Evolutionary conservation across 73 alveolate species (phyloP).

Genomic region (Tetrahymena malaccensis): DNA sequence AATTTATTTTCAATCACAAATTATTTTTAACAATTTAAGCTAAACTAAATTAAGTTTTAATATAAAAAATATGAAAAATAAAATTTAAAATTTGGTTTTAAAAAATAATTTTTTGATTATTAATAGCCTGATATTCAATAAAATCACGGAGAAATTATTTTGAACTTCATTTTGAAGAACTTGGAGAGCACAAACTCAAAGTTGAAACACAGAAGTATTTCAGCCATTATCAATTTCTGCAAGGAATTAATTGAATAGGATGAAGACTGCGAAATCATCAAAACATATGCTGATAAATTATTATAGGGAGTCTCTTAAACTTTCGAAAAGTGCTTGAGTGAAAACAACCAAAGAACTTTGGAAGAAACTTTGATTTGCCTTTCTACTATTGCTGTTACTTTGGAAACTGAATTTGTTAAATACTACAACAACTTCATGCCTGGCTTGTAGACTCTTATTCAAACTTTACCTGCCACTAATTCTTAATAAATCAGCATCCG

Average conservation of each 20-base stretch:
- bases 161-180: background rate
- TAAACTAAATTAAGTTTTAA: background rate
- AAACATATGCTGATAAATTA: background rate
- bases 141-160: background rate
- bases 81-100: background rate
- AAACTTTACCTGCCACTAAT: background rate
- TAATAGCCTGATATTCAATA: background rate
- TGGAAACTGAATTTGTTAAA: constrained; percentile 15
- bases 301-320: background rate
- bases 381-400: constrained; percentile 8
- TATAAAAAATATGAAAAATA: too few relatives aligned
- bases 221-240: background rate
- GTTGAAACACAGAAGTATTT: background rate
- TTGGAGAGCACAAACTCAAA: background rate
- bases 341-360: constrained; percentile 4
- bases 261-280: background rate
- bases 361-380: constrained; percentile 34
- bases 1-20: too few relatives aligned
- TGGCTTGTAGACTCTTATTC: background rate
- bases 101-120: background rate
- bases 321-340: background rate
- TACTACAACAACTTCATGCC: constrained; percentile 33
- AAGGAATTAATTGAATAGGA: background rate
- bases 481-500: background rate
- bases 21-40: too few relatives aligned